Evolutionary conservation across 2,329 filamentous ascomycete species (phyloP).

Genomic region (Onygena corvina): DNA sequence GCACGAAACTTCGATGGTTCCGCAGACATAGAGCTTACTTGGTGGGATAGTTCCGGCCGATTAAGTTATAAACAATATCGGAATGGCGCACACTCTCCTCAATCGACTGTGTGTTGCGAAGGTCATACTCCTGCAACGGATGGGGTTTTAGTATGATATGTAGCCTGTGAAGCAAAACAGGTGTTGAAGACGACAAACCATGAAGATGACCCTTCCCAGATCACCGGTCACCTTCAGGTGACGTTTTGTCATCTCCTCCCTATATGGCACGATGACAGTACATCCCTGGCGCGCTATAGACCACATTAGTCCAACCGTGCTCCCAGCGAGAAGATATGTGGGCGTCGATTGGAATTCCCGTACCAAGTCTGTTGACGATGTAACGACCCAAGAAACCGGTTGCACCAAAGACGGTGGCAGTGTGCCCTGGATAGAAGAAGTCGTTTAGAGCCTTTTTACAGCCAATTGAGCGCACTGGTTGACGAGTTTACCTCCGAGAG

Average conservation of each 20-base stretch:
- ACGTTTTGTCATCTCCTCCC: slow-evolving; percentile 95
- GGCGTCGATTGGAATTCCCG: slow-evolving; percentile 14
- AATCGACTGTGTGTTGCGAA: slow-evolving; percentile 87
- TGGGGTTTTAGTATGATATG: neutral
- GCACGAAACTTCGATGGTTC: slow-evolving; percentile 23
- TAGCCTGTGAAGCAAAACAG: neutral
- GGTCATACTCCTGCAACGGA: slow-evolving; percentile 67
- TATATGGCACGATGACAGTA: slow-evolving; percentile 83
- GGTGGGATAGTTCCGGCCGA: slow-evolving; percentile 89
- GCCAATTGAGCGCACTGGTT: slow-evolving; percentile 11
- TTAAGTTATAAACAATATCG: slow-evolving; percentile 92
- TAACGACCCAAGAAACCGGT: slow-evolving; percentile 93
- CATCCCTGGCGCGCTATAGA: slow-evolving; percentile 73
- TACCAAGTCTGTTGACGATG: slow-evolving; percentile 89
- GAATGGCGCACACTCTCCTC: slow-evolving; percentile 95
- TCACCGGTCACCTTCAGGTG: slow-evolving; percentile 95
- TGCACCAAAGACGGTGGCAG: slow-evolving; percentile 93
- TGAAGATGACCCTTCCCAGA: slow-evolving; percentile 75
- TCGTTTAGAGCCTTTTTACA: neutral
- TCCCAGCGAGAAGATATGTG: no score
- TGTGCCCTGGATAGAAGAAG: slow-evolving; percentile 54
- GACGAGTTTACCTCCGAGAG: slow-evolving; percentile 60
- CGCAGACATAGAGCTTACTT: slow-evolving; percentile 50
- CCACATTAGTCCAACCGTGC: slow-evolving; percentile 26
- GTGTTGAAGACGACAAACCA: slow-evolving; percentile 43